phyloP scores from a whole-genome alignment of 2,329 filamentous ascomycete species.

The Tolypocladium paradoxum region DNA sequence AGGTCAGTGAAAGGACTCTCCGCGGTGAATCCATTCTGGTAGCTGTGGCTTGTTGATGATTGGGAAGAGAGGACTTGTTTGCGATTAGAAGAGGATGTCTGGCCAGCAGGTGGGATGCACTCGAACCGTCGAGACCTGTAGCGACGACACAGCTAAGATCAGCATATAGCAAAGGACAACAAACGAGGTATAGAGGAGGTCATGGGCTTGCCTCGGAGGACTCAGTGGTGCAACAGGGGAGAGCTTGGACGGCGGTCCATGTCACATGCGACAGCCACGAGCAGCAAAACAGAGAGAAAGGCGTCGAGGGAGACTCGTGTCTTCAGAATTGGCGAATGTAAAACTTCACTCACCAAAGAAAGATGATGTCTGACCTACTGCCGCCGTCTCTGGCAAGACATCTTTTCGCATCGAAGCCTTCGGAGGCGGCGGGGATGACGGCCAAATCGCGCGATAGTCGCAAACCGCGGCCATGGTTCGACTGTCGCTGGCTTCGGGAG shows the following conservation, averaged over 20 bases:
- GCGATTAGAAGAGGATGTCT: neutral
- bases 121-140: neutral
- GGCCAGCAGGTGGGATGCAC: neutral
- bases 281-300: neutral
- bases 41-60: neutral
- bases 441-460: neutral
- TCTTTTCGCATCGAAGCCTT: neutral
- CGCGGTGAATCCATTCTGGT: neutral
- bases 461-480: neutral
- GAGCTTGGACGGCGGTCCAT: neutral
- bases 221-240: neutral
- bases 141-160: neutral
- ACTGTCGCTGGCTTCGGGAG: neutral
- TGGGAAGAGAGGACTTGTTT: neutral
- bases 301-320: neutral
- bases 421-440: neutral
- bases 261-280: neutral
- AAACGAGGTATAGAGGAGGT: neutral
- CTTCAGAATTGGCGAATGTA: neutral
- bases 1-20: neutral
- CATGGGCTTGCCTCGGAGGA: neutral
- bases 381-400: neutral
- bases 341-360: neutral
- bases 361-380: neutral
- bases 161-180: neutral